These are phyloP conservation scores for Nectriaceae sp. DNA, from an alignment of 2,329 filamentous ascomycete genomes.

Conservation along the genomic window DNA sequence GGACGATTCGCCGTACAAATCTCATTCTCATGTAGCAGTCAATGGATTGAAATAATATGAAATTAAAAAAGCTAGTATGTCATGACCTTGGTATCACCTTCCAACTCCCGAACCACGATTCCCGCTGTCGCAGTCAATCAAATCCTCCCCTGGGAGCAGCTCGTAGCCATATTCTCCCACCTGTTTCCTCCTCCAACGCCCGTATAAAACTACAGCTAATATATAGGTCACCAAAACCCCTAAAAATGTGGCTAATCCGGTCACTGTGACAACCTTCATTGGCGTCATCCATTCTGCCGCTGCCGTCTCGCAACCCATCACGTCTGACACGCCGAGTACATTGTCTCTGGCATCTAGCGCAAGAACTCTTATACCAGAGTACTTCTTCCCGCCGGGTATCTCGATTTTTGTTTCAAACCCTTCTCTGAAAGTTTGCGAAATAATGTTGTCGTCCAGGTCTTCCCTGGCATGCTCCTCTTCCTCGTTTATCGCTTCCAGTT, in stretches of 20 bases:
- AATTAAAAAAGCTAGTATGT: too few relatives aligned
- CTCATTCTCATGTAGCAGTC: too few relatives aligned
- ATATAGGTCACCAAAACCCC: background rate
- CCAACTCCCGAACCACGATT: too few relatives aligned
- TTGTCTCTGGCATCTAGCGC: background rate
- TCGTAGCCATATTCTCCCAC: background rate
- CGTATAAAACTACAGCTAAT: background rate
- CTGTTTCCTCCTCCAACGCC: background rate
- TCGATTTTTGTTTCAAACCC: slow-evolving; percentile 1
- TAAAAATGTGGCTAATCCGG: background rate
- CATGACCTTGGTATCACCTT: too few relatives aligned
- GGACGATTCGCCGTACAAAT: too few relatives aligned
- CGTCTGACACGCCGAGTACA: slow-evolving; percentile 1
- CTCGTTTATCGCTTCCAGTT: slow-evolving; percentile 1
- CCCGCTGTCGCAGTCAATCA: too few relatives aligned
- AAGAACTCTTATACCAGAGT: background rate
- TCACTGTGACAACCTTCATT: background rate
- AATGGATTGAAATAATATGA: too few relatives aligned
- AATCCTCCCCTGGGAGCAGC: too few relatives aligned
- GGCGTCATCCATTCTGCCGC: slow-evolving; percentile 1
- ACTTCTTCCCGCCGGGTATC: background rate
- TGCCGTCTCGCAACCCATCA: background rate
- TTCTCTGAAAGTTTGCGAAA: slow-evolving; percentile 1
- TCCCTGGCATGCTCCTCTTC: background rate
- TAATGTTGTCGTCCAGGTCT: background rate